A percentile compares a stretch with the other conserved stretches of the same genome.
Evolutionary conservation across 139 green algal genomes (phyloP).

Genomic region (Tetraselmis chui): DNA sequence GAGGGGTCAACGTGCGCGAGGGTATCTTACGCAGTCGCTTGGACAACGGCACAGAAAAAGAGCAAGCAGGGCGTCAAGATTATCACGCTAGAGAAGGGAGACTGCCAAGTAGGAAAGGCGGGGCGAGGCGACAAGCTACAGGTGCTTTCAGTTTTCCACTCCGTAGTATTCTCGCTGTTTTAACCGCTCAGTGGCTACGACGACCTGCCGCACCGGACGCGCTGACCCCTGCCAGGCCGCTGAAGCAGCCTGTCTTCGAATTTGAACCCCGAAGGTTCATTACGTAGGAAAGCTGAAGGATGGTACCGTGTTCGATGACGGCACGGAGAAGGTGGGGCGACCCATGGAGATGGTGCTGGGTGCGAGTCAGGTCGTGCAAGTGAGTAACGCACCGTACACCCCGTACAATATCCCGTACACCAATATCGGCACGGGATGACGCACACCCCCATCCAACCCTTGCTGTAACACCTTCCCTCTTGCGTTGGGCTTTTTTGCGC

Average conservation of each 20-base stretch:
- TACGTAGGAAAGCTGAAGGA: background rate
- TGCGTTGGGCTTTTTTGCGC: too few species aligned
- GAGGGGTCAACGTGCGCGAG: too few species aligned
- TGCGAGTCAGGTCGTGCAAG: background rate
- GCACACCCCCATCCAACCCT: too few species aligned
- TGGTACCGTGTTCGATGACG: background rate
- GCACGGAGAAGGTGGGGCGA: background rate
- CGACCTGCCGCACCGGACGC: too few species aligned
- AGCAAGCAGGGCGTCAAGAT: background rate
- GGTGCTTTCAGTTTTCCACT: background rate
- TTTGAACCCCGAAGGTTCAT: too few species aligned
- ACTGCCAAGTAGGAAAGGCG: background rate
- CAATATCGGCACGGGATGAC: too few species aligned
- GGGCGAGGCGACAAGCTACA: background rate
- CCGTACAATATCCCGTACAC: background rate
- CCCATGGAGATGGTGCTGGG: background rate
- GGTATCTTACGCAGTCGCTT: too few species aligned
- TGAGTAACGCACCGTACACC: background rate
- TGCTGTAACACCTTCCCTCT: too few species aligned
- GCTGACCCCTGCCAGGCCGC: too few species aligned
- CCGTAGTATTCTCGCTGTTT: background rate
- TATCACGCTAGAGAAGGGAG: background rate
- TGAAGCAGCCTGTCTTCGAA: too few species aligned
- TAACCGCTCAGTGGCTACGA: background rate
- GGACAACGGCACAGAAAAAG: background rate